Conservation (phyloP, 2,329 filamentous ascomycete species). For the Fusarium austroafricanum region DNA sequence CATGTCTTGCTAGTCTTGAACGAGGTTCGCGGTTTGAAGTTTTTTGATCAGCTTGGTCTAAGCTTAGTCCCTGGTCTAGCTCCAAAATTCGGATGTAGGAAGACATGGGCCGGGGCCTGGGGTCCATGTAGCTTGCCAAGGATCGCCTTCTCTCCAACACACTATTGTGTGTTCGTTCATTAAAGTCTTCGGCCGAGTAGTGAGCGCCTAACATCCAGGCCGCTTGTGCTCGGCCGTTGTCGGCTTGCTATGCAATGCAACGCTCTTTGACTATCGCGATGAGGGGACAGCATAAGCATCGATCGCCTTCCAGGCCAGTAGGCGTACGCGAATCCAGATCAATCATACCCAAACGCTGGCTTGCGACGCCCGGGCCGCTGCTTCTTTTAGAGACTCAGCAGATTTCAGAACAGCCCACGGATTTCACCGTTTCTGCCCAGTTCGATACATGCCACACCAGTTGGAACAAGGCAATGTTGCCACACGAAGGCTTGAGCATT, state of each 20-base stretch:
- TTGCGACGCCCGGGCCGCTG: conserved; percentile 5
- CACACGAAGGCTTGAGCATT: conserved; percentile 24
- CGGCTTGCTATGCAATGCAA: conserved; percentile 29
- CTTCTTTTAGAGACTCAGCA: neutral
- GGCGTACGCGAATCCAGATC: conserved; percentile 7
- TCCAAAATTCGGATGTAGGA: conserved; percentile 26
- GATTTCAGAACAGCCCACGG: conserved; percentile 2
- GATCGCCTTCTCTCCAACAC: conserved; percentile 15
- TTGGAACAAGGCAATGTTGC: conserved; percentile 19
- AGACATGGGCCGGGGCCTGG: conserved; percentile 19
- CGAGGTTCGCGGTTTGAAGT: conserved; percentile 17
- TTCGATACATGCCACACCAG: conserved; percentile 28
- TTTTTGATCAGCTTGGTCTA: conserved; percentile 22
- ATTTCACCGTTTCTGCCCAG: conserved; percentile 22
- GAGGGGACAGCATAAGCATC: neutral
- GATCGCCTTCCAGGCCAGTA: neutral
- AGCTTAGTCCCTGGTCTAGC: conserved; percentile 33
- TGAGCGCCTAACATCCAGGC: conserved; percentile 4
- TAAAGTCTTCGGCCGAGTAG: conserved; percentile 37
- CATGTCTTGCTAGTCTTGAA: conserved; percentile 9
- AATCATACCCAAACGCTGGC: conserved; percentile 1
- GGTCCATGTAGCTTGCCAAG: conserved; percentile 12
- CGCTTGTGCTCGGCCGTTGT: conserved; percentile 33
- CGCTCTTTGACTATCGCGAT: neutral
- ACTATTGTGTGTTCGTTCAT: conserved; percentile 8